A percentile compares a stretch with the other conserved stretches of the same genome.
Conservation (phyloP, 2,329 filamentous ascomycete species). For the Fusarium sp. region DNA sequence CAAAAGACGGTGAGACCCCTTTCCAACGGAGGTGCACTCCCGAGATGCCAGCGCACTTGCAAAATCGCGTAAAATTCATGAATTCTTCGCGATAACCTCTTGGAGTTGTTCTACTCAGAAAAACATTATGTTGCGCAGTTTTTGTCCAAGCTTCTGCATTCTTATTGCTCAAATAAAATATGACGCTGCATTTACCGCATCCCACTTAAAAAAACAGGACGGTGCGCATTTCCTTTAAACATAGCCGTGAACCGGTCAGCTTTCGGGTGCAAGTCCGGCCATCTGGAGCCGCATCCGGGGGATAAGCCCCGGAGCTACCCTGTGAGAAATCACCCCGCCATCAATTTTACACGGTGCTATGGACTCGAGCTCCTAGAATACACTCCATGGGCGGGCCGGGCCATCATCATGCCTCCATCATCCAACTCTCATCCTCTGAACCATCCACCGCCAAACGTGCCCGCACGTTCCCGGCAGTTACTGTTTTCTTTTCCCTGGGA, state of each 20-base stretch:
- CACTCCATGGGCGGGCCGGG: slow-evolving; percentile 28
- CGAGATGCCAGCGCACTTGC: slow-evolving; percentile 20
- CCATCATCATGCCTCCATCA: slow-evolving; percentile 29
- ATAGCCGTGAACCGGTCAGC: slow-evolving; percentile 10
- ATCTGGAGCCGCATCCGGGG: slow-evolving; percentile 29
- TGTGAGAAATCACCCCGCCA: slow-evolving; percentile 32
- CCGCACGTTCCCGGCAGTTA: slow-evolving; percentile 28
- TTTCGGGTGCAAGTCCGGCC: slow-evolving; percentile 11
- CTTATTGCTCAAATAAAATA: neutral
- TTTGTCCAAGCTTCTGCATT: slow-evolving; percentile 2
- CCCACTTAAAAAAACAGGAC: neutral
- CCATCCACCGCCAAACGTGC: slow-evolving; percentile 42
- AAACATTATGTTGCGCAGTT: neutral
- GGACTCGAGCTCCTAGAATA: slow-evolving; percentile 2
- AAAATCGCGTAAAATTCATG: slow-evolving; percentile 16
- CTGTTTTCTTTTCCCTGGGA: neutral
- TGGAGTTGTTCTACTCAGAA: neutral
- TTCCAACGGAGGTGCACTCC: slow-evolving; percentile 25
- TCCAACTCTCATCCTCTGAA: slow-evolving; percentile 15
- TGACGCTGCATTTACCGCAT: slow-evolving; percentile 19
- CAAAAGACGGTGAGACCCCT: slow-evolving; percentile 38
- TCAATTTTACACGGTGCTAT: neutral
- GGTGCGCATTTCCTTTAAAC: slow-evolving; percentile 13
- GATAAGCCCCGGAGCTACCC: slow-evolving; percentile 24
- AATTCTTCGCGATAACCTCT: neutral